Base-by-base conservation (phyloP, 1,139 yeast genomes). In the Starmera stellimalicola region DNA sequence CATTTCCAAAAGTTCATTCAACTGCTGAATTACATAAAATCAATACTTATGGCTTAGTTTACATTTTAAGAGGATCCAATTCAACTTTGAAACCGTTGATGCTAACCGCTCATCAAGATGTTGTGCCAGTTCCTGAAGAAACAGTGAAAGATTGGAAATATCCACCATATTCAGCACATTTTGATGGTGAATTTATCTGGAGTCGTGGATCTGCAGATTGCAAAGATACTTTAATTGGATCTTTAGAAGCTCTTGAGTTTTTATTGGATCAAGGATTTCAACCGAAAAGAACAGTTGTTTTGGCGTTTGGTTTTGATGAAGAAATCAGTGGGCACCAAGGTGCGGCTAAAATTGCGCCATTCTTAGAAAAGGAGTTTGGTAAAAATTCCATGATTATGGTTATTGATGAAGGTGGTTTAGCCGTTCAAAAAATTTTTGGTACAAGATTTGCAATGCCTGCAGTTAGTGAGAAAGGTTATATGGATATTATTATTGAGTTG, bases 31-130 rank as follows among this genome's bases (percentile, higher is more conserved):
- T 69, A n/a, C 57, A 58, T 15, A 62, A 58, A 27, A 75, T 81
- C 30, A 81, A 82, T 48, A 63, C 71, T 11, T 71, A 73, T 47
- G 88, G 87, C 0, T 59, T 82, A 35, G 66, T 83, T 10, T 75
- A 65, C 51, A 66, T 73, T 17, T 77, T 85, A 81, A 56, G 69
- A 43, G 94, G 94, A 14, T 49, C 71, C 1, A 54, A 74, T 40
- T 27, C 54, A 6, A 36, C 45, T 3, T 59, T 77, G 46, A 78
- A 79, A 52, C 94, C 94, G 11, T 44, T 77, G n/a, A 53, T 82
- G 52, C 60, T 82, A 29, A 70, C 77, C 47, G 87, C 87, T 2
- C 95, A 84, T 53, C 81, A 73, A 54, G 94, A 83, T 50, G 82
- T 78, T 5, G 94, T 83, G 12, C 94, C 94, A 1, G 79, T 81